Conservation (phyloP, 2,329 filamentous ascomycete species). For the Botrytis byssoidea region DNA sequence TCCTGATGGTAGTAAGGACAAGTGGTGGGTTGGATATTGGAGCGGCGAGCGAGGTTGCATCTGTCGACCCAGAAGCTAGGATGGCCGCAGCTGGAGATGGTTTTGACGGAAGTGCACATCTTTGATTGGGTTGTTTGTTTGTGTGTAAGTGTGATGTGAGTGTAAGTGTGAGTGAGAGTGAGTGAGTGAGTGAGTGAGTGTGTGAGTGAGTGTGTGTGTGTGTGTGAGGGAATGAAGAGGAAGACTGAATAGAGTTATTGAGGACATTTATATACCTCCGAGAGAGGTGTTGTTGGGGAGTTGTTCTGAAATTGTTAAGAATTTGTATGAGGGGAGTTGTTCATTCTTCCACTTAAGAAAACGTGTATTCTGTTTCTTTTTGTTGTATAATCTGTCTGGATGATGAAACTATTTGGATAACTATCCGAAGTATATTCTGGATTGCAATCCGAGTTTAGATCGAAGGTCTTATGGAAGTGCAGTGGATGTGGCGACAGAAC, state of each 20-base stretch:
- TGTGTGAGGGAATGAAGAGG: neutral
- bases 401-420: no score
- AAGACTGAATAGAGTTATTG: neutral
- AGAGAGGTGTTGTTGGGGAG: neutral
- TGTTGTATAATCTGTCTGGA: neutral
- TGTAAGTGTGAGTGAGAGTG: neutral
- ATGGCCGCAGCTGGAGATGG: neutral
- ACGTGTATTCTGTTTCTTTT: neutral
- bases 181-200: no score
- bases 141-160: no score
- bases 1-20: neutral
- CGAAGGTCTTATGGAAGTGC: no score
- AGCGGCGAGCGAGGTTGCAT: neutral
- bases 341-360: neutral
- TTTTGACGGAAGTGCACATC: neutral
- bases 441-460: neutral
- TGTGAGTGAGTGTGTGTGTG: neutral
- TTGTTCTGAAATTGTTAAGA: neutral
- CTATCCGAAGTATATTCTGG: neutral
- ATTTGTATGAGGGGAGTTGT: neutral
- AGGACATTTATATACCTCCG: neutral
- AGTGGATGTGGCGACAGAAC: neutral
- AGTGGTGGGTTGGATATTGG: neutral
- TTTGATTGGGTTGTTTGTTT: neutral
- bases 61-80: neutral